These are phyloP conservation scores for Trichoderma citrinoviride DNA, from an alignment of 2,329 filamentous ascomycete genomes.

Conservation along the genomic window DNA sequence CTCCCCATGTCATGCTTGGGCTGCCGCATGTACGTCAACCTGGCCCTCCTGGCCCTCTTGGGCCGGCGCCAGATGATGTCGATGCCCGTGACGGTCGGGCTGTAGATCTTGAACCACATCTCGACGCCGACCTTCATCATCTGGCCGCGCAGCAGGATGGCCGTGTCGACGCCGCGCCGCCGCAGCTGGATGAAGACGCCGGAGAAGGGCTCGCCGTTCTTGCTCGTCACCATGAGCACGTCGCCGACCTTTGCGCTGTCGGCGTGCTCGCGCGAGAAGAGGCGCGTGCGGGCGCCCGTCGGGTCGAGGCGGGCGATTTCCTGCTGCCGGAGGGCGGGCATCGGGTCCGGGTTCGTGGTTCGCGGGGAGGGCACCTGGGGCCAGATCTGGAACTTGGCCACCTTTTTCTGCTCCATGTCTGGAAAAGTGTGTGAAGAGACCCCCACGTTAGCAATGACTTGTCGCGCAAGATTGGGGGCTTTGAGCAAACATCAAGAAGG, in stretches of 20 bases:
- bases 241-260: conserved; percentile 84
- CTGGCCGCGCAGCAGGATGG: conserved; percentile 80
- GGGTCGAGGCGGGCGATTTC: conserved; percentile 80
- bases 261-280: conserved; percentile 75
- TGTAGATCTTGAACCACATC: conserved; percentile 97
- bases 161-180: conserved; percentile 82
- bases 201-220: conserved; percentile 78
- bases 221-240: conserved; percentile 84
- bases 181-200: conserved; percentile 87
- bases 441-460: conserved; percentile 23
- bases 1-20: conserved; percentile 83
- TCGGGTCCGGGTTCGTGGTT: conserved; percentile 60
- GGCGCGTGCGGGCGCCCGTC: conserved; percentile 72
- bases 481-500: background rate
- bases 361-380: conserved; percentile 56
- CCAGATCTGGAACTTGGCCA: conserved; percentile 50
- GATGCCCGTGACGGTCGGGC: conserved; percentile 82
- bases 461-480: too few species aligned
- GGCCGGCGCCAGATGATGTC: conserved; percentile 86
- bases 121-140: conserved; percentile 85
- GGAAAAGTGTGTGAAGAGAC: background rate
- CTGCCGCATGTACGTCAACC: conserved; percentile 88
- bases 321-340: conserved; percentile 62
- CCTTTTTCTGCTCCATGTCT: conserved; percentile 38
- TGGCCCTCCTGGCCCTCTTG: conserved; percentile 82